Evolutionary conservation across 2,329 filamentous ascomycete genomes (phyloP).

Genomic region (Cordyceps militaris): DNA sequence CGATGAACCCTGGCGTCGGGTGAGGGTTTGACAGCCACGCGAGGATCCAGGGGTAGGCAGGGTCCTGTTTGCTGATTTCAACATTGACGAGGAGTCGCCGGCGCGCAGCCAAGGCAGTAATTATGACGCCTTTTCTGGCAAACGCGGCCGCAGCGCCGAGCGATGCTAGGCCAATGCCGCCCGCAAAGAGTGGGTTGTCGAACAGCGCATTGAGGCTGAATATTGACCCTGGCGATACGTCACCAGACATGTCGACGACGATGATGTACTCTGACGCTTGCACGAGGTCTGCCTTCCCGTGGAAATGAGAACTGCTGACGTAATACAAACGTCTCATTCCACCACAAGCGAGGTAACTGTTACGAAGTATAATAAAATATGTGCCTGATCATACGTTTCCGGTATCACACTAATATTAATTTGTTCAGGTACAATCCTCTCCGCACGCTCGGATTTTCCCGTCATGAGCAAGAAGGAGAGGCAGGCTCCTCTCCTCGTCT

Average conservation of each 20-base stretch:
- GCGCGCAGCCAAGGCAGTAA: constrained; percentile 66
- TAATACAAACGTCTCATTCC: neutral
- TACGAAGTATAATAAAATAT: too few relatives aligned
- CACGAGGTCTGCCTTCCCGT: neutral
- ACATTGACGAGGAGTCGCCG: constrained; percentile 87
- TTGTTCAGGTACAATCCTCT: neutral
- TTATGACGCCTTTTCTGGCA: constrained; percentile 68
- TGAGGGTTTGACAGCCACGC: constrained; percentile 89
- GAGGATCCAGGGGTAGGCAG: constrained; percentile 88
- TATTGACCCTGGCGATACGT: constrained; percentile 25
- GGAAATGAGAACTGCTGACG: neutral
- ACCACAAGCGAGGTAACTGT: too few relatives aligned
- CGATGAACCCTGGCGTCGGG: constrained; percentile 52
- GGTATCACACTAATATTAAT: neutral
- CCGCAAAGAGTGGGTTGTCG: constrained; percentile 56
- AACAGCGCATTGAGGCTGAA: constrained; percentile 52
- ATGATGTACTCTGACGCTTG: neutral
- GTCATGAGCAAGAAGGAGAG: too few relatives aligned
- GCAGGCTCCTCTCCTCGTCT: too few relatives aligned
- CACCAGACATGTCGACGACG: constrained; percentile 24
- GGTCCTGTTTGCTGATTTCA: constrained; percentile 90
- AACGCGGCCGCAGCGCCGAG: constrained; percentile 77
- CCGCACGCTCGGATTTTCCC: neutral
- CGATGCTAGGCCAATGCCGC: constrained; percentile 84
- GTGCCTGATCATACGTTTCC: neutral